Evolutionary conservation across 345 rosid species (phyloP), one percentile per base, ranked within the genome.

Genomic region (Sapria himalayana): DNA sequence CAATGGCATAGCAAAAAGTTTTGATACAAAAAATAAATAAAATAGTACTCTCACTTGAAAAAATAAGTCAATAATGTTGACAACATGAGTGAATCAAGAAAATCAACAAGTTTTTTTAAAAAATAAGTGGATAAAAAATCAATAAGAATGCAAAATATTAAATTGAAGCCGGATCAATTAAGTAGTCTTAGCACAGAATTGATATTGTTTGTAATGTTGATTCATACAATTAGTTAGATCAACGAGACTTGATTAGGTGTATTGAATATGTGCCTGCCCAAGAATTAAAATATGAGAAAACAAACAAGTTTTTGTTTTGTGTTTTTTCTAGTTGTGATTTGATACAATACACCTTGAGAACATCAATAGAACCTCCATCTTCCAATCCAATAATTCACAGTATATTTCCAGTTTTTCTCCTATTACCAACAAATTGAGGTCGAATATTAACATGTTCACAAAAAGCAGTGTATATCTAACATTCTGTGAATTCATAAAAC

Each of bases 391-490:
- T 75, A 49, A 89, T 79, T 38, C 73, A 63, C 78, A 74, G 64
- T 89, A 89, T 22, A 79, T 31, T 42, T 74, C 98, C 93, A 89
- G 51, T 82, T 89, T 53, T 56, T 78, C 75, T 82, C 98, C 98
- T 89, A 66, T 45, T 67, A 49, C 36, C 29, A 34, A 44, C 24
- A 50, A 25, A 51, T 37, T 22, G n/a, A 17, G 37, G 27, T 46
- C 46, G 25, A n/a, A 4, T 17, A 27, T 41, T 31, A 23, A 22
- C 27, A 32, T 7, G 37, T 36, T 17, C 12, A 40, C 41, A 20
- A 9, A 20, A 36, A 48, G 14, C 17, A 25, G n/a, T 22, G 20
- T 19, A 33, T 15, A 41, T 19, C 42, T 41, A 29, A 39, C n/a
- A n/a, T n/a, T n/a, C n/a, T n/a, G n/a, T 13, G 25, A 20, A 17